Evolutionary conservation across 1,139 yeast genomes (phyloP).

Genomic region (Candida sp.): DNA sequence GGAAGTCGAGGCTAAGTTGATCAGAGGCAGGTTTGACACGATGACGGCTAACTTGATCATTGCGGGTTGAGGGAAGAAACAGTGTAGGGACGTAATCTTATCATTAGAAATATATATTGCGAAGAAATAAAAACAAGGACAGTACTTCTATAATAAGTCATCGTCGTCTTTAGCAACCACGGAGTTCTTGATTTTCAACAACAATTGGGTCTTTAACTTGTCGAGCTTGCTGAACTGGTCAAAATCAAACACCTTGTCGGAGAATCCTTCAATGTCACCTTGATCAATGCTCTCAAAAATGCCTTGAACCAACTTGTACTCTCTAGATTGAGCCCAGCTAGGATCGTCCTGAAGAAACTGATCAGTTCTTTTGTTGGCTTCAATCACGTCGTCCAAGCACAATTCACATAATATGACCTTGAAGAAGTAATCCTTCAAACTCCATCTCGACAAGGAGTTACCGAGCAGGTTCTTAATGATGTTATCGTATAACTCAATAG

Average conservation of each 20-base stretch:
- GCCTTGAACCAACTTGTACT: constrained; percentile 66
- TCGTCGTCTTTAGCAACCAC: constrained; percentile 79
- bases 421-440: constrained; percentile 88
- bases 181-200: constrained; percentile 79
- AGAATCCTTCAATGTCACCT: constrained; percentile 79
- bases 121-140: background rate
- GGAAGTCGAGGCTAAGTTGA: constrained; percentile 64
- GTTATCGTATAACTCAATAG: constrained; percentile 76
- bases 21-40: constrained; percentile 76
- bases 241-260: constrained; percentile 77
- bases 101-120: background rate
- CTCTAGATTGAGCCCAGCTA: constrained; percentile 79
- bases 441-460: constrained; percentile 85
- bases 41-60: constrained; percentile 72
- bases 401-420: constrained; percentile 83
- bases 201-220: constrained; percentile 87
- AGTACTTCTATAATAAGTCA: constrained; percentile 23
- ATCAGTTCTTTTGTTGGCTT: constrained; percentile 75
- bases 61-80: constrained; percentile 32
- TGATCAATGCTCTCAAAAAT: constrained; percentile 74
- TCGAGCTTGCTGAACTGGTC: constrained; percentile 93
- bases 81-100: background rate
- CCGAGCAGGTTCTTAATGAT: constrained; percentile 79
- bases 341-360: constrained; percentile 76
- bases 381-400: constrained; percentile 84